Evolutionary conservation across 202 grass and related monocot species (phyloP).

Genomic region (Setaria viridis): DNA sequence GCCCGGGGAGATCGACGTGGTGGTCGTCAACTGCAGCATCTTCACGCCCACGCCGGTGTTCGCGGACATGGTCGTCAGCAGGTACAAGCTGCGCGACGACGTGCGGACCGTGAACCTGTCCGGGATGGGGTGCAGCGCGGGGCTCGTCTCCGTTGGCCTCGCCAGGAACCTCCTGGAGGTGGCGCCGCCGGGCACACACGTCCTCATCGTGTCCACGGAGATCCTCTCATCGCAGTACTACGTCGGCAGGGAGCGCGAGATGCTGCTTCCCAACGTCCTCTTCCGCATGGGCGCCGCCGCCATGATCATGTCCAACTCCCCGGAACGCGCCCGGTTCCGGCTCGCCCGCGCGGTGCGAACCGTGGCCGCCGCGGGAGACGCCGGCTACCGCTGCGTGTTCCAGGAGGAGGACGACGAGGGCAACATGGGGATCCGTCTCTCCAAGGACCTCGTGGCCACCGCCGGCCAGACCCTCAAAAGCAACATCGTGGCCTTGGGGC

Average conservation of each 20-base stretch:
- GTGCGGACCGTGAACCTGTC: conserved; percentile 68
- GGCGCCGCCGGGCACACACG: conserved; percentile 35
- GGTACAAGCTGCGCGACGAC: conserved; percentile 61
- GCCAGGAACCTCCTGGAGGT: conserved; percentile 58
- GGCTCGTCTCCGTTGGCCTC: conserved; percentile 57
- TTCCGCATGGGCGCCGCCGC: conserved; percentile 75
- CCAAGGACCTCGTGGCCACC: conserved; percentile 73
- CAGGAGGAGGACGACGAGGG: conserved; percentile 72
- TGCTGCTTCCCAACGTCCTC: conserved; percentile 74
- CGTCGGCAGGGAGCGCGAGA: conserved; percentile 54
- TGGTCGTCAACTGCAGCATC: conserved; percentile 78
- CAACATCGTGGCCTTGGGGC: conserved; percentile 70
- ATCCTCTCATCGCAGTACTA: conserved; percentile 64
- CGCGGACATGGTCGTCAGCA: conserved; percentile 58
- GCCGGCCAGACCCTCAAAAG: conserved; percentile 60
- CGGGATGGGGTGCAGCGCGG: conserved; percentile 74
- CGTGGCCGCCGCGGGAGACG: conserved; percentile 60
- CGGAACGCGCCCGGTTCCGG: conserved; percentile 43
- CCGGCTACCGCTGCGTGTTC: conserved; percentile 63
- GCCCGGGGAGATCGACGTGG: conserved; percentile 57
- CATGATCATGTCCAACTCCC: conserved; percentile 56
- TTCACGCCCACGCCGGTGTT: conserved; percentile 71
- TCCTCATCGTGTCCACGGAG: conserved; percentile 55
- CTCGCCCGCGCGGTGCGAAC: conserved; percentile 64
- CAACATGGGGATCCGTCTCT: conserved; percentile 56